A percentile compares a stretch with the other conserved stretches of the same genome.
These are phyloP conservation scores for Paxillus ammoniavirescens DNA, from an alignment of 768 basidiomycete species.

Conservation along the genomic window DNA sequence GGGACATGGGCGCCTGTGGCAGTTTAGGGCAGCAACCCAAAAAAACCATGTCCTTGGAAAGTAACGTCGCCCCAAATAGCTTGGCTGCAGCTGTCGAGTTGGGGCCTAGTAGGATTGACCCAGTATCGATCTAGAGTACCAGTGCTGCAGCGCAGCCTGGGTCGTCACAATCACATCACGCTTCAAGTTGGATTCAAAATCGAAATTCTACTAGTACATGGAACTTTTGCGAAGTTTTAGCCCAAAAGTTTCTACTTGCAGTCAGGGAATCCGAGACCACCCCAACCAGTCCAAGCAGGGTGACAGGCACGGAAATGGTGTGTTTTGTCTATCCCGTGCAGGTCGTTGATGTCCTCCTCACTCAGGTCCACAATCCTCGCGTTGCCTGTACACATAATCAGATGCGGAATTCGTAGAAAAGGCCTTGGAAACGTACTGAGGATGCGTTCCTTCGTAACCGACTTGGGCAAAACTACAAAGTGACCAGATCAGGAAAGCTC, in stretches of 20 bases:
- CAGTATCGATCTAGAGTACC: too few relatives aligned
- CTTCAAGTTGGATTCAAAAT: too few relatives aligned
- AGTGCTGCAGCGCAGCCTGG: too few relatives aligned
- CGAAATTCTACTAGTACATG: too few relatives aligned
- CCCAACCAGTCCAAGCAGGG: constrained; percentile 64
- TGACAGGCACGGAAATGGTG: constrained; percentile 64
- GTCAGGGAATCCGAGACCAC: constrained; percentile 59
- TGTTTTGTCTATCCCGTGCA: constrained; percentile 59
- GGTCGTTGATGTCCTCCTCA: constrained; percentile 56
- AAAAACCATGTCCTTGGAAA: neutral
- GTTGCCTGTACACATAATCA: constrained; percentile 43
- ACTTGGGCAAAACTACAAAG: constrained; percentile 65
- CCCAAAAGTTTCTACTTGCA: constrained; percentile 32
- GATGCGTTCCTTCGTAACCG: constrained; percentile 69
- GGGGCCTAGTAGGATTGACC: neutral
- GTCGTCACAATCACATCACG: too few relatives aligned
- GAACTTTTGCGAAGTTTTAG: too few relatives aligned
- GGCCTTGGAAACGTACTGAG: constrained; percentile 34
- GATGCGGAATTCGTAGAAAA: neutral
- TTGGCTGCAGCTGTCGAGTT: neutral
- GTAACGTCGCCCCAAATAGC: too few relatives aligned
- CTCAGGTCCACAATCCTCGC: constrained; percentile 58
- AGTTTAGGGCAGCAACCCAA: too few relatives aligned
- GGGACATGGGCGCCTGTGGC: too few relatives aligned
- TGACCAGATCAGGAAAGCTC: constrained; percentile 10